Base-by-base conservation (phyloP, 169 alveolate genomes). In the Amoebophrya sp. region DNA sequence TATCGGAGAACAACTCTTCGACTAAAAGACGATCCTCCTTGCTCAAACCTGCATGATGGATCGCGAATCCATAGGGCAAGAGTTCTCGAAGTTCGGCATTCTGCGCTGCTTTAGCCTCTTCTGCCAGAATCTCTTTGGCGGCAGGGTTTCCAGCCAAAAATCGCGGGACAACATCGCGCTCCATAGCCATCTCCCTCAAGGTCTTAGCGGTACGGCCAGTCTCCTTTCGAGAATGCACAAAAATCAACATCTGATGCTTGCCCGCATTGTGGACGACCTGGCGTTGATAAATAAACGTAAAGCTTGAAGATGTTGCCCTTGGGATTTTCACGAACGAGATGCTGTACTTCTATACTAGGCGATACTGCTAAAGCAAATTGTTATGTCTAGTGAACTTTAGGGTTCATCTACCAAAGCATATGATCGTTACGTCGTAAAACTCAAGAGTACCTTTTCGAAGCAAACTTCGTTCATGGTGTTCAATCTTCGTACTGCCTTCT, bases 21-120 rank as follows among this genome's bases (percentile, higher is more conserved):
- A 99, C 99, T 53, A 97, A 95, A 92, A 96, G 95, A 41, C 99
- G 94, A 95, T 99, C 99, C 33, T 98, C 97, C 89, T 99, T 95
- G 34, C 98, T 95, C 77, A 99, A 96, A 0, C 99, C 99, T 24
- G 99, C 99, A 95, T 99, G 99, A 95, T 99, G 99, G 89, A 99
- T 98, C 0, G 99, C 99, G 90, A 99, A 95, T 55, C 99, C 99
- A 93, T 95, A 98, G 0, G 99, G 99, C 78, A 98, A 94, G 90
- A 99, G 94, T 90, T 98, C 99, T 94, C 97, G 98, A 90, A 99
- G 94, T 90, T 97, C 99, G n/a, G n/a, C n/a, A n/a, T n/a, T n/a
- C n/a, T n/a, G n/a, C n/a, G n/a, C n/a, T n/a, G n/a, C 29, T 94
- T 96, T 97, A 41, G 98, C 96, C 93, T 97, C 99, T 41, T 97